phyloP scores from a whole-genome alignment of 192 early-diverging fungal genomes.

The Cladochytrium replicatum region DNA sequence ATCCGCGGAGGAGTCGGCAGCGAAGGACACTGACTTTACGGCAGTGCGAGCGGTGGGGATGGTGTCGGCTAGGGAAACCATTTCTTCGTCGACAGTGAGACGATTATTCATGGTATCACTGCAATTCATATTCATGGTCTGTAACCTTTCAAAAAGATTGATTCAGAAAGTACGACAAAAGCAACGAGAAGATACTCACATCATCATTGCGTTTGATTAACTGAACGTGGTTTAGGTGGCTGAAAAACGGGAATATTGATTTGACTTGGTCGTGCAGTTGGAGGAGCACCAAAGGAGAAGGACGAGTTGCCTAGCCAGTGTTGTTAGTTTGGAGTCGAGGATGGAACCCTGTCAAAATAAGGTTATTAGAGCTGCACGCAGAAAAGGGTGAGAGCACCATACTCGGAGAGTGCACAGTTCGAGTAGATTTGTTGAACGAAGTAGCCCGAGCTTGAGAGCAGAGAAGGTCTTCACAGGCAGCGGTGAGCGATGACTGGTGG shows the following conservation, averaged over 20 bases:
- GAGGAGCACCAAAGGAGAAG: constrained; percentile 25
- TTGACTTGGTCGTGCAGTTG: constrained; percentile 19
- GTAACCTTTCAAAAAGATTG: background rate
- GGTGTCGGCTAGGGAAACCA: background rate
- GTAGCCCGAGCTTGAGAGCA: no score
- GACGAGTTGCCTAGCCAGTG: constrained; percentile 22
- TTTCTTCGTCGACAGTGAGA: no score
- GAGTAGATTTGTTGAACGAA: no score
- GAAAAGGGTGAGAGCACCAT: no score
- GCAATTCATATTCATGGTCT: constrained; percentile 1
- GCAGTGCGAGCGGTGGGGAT: background rate
- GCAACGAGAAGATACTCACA: constrained; percentile 13
- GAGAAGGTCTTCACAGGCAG: no score
- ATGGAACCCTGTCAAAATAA: no score
- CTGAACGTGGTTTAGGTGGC: background rate
- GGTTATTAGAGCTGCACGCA: no score
- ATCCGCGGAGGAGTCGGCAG: background rate
- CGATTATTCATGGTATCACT: constrained; percentile 18
- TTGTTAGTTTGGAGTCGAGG: no score
- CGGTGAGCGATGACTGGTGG: no score
- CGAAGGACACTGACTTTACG: background rate
- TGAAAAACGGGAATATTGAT: background rate
- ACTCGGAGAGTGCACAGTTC: no score
- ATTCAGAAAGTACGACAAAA: background rate
- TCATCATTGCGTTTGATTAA: constrained; percentile 8